Base-by-base conservation (phyloP, 2,329 filamentous ascomycete genomes). In the Neonectria magnoliae region DNA sequence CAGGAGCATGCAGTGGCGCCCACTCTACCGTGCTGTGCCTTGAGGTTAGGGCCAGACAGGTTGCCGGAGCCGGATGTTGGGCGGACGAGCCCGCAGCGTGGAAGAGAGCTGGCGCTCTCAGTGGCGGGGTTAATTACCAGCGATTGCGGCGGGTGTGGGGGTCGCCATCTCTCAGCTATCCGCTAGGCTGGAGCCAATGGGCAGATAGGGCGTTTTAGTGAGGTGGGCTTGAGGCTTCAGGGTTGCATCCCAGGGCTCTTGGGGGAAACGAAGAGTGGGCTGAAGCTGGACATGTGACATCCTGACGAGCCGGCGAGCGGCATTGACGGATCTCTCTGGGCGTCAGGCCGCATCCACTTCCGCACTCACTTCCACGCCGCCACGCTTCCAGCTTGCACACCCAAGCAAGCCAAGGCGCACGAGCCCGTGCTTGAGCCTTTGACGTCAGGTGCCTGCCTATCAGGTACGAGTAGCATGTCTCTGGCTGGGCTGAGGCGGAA, bases 361-460 rank as follows among this genome's bases (percentile, higher is more conserved):
- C 29, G 36, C 18, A 31, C 45, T 48, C 7, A 25, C 25, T 25
- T 25, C 25, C 8, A 29, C 9, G 29, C 25, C n/a, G 9, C 38
- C 38, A 41, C n/a, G 7, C n/a, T n/a, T 25, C 45, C 16, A 29
- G 29, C 25, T 29, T 41, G 16, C 38, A 41, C n/a, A 11, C n/a
- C 38, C 38, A 42, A 18, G 38, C 38, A 42, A 42, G n/a, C 38
- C 38, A 42, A 42, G 31, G 53, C 53, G 55, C 53, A 57, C 51
- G 56, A 53, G 38, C 60, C 66, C 44, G 42, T 10, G 48, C 57
- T 69, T 60, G 58, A 18, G 25, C 41, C 55, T 63, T 73, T 73
- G 69, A 74, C 71, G 70, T 71, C 69, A 71, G 65, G 67, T 65
- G 47, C 68, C 67, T 73, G 67, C 69, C 69, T 71, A 73, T 73